These are phyloP conservation scores for Saposhnikovia divaricata DNA, from an alignment of 129 eudicot genomes.

Conservation along the genomic window DNA sequence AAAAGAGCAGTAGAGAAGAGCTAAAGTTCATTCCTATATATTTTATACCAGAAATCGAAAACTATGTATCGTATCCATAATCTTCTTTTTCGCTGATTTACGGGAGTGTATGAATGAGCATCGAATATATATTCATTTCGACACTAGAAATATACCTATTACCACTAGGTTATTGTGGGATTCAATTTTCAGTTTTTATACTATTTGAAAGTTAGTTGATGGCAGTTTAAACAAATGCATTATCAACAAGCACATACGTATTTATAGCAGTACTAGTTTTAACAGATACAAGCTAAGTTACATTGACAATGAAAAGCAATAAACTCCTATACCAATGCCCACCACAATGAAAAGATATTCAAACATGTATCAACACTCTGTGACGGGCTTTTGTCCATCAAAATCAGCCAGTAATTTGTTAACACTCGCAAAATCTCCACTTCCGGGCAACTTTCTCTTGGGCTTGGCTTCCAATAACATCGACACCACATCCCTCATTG, in stretches of 20 bases:
- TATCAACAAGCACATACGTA: slow-evolving; percentile 1
- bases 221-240: not conserved
- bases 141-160: not conserved
- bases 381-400: slow-evolving; percentile 21
- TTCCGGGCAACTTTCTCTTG: slow-evolving; percentile 52
- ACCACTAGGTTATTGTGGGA: not conserved
- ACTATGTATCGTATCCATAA: not conserved
- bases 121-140: not conserved
- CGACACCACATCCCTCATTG: slow-evolving; percentile 98
- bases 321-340: slow-evolving; percentile 28
- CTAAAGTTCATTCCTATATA: not conserved
- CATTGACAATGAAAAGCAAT: slow-evolving; percentile 9
- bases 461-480: slow-evolving; percentile 97
- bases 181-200: not conserved
- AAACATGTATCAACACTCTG: slow-evolving; percentile 35
- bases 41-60: not conserved
- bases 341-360: slow-evolving; percentile 10
- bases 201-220: not conserved
- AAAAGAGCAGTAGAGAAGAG: not conserved
- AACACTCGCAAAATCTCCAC: slow-evolving; percentile 23
- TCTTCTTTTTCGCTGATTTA: not conserved
- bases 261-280: not conserved
- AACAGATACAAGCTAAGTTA: not conserved
- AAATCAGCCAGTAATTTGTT: slow-evolving; percentile 16
- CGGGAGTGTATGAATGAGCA: not conserved